phyloP scores from a whole-genome alignment of 148 eudicot genomes.

The Limonium bicolor region DNA sequence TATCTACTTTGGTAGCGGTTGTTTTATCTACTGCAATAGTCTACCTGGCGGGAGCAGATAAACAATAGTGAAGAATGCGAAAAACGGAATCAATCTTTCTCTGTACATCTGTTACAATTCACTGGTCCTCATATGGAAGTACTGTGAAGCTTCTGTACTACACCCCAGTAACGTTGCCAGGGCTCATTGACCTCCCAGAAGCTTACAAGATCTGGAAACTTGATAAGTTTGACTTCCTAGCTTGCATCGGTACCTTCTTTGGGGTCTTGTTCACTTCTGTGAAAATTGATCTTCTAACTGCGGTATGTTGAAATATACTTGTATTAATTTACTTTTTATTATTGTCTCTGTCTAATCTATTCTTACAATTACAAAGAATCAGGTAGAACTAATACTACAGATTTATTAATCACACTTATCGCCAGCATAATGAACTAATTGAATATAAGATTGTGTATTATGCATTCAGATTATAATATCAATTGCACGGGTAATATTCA shows the following conservation, averaged over 20 bases:
- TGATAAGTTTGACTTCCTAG: slow-evolving; percentile 64
- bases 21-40: slow-evolving; percentile 40
- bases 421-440: too few relatives aligned
- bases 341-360: too few relatives aligned
- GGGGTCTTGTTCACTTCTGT: slow-evolving; percentile 63
- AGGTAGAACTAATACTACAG: too few relatives aligned
- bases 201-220: slow-evolving; percentile 68
- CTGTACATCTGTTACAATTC: slow-evolving; percentile 30
- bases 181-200: slow-evolving; percentile 53
- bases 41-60: slow-evolving; percentile 45
- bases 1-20: slow-evolving; percentile 43
- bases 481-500: slow-evolving; percentile 24
- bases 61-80: slow-evolving; percentile 49
- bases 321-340: too few relatives aligned
- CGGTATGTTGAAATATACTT: too few relatives aligned
- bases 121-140: slow-evolving; percentile 22
- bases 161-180: slow-evolving; percentile 58
- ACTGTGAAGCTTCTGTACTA: slow-evolving; percentile 42
- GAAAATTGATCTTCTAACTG: slow-evolving; percentile 72
- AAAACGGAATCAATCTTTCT: slow-evolving; percentile 51
- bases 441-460: too few relatives aligned
- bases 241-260: slow-evolving; percentile 75
- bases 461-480: slow-evolving; percentile 28
- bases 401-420: too few relatives aligned
- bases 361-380: too few relatives aligned